Conservation (phyloP, 139 green algal species). For the Yamagishiella unicocca region DNA sequence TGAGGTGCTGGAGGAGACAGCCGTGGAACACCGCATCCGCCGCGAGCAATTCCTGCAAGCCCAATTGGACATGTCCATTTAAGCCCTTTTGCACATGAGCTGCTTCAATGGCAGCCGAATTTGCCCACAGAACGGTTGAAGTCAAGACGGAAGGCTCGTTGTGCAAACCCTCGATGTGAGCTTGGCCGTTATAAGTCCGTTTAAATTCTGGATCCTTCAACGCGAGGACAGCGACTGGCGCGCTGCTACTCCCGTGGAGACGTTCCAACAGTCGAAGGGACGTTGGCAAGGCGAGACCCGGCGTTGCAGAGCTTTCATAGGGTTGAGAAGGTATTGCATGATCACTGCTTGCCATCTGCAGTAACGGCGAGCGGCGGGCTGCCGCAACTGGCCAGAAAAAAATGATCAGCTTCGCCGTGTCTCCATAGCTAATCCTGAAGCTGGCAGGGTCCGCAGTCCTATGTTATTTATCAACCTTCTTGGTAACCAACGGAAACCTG, state of each 20-base stretch:
- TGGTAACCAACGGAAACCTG: too few species aligned
- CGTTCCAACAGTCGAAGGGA: background rate
- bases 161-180: background rate
- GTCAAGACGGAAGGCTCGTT: background rate
- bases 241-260: slow-evolving; percentile 12
- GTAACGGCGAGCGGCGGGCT: too few species aligned
- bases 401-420: too few species aligned
- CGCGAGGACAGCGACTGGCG: background rate
- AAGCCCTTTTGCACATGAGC: slow-evolving; percentile 4
- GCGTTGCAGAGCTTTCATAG: too few species aligned
- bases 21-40: background rate
- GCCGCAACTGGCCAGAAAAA: too few species aligned
- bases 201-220: background rate
- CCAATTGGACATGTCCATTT: background rate
- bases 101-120: background rate
- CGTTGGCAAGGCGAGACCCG: background rate
- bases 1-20: background rate
- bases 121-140: background rate
- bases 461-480: too few species aligned
- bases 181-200: too few species aligned
- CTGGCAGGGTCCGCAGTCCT: too few species aligned
- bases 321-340: too few species aligned
- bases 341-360: too few species aligned
- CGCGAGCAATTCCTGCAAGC: background rate
- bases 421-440: too few species aligned